Percentiles rank a stretch among this genome's conserved stretches.
phyloP scores from a whole-genome alignment of 768 basidiomycete genomes.

The Rhizopogon vulgaris region DNA sequence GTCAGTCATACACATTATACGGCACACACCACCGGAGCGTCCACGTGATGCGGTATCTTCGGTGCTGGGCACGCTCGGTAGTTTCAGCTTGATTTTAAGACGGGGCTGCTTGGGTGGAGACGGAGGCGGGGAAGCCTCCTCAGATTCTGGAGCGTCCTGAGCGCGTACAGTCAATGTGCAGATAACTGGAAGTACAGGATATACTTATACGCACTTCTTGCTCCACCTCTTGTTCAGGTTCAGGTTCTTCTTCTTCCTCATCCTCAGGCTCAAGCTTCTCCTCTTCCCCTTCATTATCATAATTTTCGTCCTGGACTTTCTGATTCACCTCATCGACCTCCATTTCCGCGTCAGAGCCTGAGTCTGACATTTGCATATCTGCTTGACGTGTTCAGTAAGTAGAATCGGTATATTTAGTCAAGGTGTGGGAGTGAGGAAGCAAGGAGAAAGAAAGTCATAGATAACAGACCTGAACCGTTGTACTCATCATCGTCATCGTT shows the following conservation, averaged over 20 bases:
- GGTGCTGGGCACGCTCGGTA: slow-evolving; percentile 34
- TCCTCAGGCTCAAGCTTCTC: slow-evolving; percentile 24
- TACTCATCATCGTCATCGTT: slow-evolving; percentile 9
- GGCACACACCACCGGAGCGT: slow-evolving; percentile 16
- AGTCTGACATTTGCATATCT: slow-evolving; percentile 21
- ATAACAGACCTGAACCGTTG: slow-evolving; percentile 1
- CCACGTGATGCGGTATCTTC: slow-evolving; percentile 26
- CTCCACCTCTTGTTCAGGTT: slow-evolving; percentile 27
- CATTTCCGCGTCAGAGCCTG: slow-evolving; percentile 31
- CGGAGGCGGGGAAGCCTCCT: slow-evolving; percentile 29
- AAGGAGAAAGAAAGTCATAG: not conserved
- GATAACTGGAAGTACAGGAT: slow-evolving; percentile 5
- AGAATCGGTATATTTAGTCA: not conserved
- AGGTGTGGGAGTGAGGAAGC: slow-evolving; percentile 4
- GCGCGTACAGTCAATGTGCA: slow-evolving; percentile 13
- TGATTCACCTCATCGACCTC: slow-evolving; percentile 31
- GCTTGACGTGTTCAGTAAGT: not conserved
- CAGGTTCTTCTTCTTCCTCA: slow-evolving; percentile 33
- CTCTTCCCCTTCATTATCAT: slow-evolving; percentile 15
- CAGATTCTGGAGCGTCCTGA: slow-evolving; percentile 28
- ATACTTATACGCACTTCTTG: slow-evolving; percentile 8
- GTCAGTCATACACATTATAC: not conserved
- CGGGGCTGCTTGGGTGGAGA: slow-evolving; percentile 31
- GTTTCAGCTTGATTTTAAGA: slow-evolving; percentile 58
- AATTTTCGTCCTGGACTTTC: slow-evolving; percentile 9